phyloP scores from a whole-genome alignment of 805 yeast genomes.

The Candida manassasensis region DNA sequence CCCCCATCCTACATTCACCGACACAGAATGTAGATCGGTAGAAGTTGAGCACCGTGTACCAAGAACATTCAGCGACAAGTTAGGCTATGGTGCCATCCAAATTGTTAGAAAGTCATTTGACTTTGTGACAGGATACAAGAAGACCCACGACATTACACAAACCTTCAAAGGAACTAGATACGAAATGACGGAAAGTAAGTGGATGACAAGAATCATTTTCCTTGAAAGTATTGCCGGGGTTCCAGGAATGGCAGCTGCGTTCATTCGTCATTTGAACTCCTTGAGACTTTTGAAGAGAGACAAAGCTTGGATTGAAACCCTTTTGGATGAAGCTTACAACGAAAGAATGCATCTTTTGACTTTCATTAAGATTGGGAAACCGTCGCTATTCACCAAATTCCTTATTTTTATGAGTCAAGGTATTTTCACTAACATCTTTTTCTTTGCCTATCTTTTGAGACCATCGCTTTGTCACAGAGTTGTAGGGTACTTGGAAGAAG shows the following conservation, averaged over 20 bases:
- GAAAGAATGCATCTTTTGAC: conserved; percentile 75
- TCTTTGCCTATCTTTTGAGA: conserved; percentile 50
- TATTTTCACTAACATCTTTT: conserved; percentile 62
- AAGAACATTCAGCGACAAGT: conserved; percentile 40
- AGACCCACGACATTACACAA: conserved; percentile 35
- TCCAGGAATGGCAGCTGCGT: conserved; percentile 77
- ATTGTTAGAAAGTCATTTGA: conserved; percentile 52
- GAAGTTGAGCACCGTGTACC: conserved; percentile 51
- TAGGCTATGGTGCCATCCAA: conserved; percentile 47
- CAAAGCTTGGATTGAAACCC: conserved; percentile 70
- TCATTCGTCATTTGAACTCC: conserved; percentile 63
- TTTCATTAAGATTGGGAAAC: conserved; percentile 59
- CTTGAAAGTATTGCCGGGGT: conserved; percentile 73
- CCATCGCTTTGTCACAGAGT: conserved; percentile 70
- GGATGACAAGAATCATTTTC: conserved; percentile 61
- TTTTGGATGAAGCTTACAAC: conserved; percentile 71
- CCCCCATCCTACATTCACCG: conserved; percentile 29
- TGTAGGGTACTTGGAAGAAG: conserved; percentile 76
- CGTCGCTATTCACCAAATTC: conserved; percentile 51
- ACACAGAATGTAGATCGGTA: conserved; percentile 33
- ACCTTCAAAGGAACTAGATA: conserved; percentile 36
- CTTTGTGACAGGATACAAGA: conserved; percentile 58
- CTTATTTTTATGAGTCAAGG: conserved; percentile 65
- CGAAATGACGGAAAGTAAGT: conserved; percentile 56
- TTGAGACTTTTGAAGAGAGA: conserved; percentile 59